Base-by-base conservation (phyloP, 192 early-diverging fungal species). In the Rhizophagus clarus region DNA sequence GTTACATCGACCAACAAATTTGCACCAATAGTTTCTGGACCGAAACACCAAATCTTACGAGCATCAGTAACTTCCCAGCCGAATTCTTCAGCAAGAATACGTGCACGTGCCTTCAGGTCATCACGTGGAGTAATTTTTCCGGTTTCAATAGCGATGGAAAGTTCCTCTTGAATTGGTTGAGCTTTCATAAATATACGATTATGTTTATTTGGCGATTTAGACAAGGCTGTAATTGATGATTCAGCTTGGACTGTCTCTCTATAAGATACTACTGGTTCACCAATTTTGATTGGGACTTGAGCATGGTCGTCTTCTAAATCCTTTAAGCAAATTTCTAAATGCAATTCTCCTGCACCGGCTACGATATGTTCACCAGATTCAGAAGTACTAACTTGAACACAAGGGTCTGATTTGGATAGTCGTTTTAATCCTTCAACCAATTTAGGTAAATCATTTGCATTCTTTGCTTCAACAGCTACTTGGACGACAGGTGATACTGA, bases 121-220 rank as follows among this genome's bases (percentile, higher is more conserved):
- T 97, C 95, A 88, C 95, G 96, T 76, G 95, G 88, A 74, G 82
- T 88, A 81, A 98, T 88, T 86, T 94, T 95, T 79, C 93, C 95
- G n/a, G 83, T 84, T 87, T 99, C 97, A 76, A 99, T 95, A 60
- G 88, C 93, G 73, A 72, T 61, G 75, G 93, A 83, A 69, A 95
- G 89, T 72, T 95, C 94, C 81, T 97, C 96, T 73, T 89, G 85
- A 76, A 99, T 81, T 61, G 98, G 98, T 24, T 81, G 64, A 68
- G 96, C 98, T 83, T 88, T 94, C 96, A 99, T 93, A 91, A 92
- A 97, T 89, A 99, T 93, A 97, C 98, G 98, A 93, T 99, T 99
- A 92, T 97, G 97, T 93, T 99, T 99, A 94, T 99, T 99, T 88
- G 97, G 96, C 68, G 97, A 98, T 93, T 99, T 98, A 86, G 98